phyloP scores from a whole-genome alignment of 164 flowering plant genomes.

The Aristolochia californica region DNA sequence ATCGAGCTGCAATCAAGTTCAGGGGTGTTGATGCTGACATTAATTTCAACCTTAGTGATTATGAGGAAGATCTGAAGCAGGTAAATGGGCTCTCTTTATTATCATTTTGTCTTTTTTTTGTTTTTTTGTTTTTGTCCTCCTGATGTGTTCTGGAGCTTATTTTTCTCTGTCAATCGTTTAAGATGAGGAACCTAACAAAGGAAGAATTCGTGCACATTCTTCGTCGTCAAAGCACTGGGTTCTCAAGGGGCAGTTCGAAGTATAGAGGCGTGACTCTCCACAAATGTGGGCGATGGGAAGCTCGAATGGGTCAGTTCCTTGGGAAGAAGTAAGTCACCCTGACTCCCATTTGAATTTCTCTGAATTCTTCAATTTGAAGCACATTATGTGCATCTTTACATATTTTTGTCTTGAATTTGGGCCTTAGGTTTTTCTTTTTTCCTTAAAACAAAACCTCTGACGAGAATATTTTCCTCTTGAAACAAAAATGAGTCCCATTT shows the following conservation, averaged over 20 bases:
- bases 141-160: too few relatives aligned
- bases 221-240: conserved; percentile 83
- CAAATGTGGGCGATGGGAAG: conserved; percentile 90
- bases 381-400: too few relatives aligned
- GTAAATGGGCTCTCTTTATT: conserved; percentile 17
- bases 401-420: too few relatives aligned
- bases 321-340: conserved; percentile 71
- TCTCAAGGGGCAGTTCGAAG: conserved; percentile 72
- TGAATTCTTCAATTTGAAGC: not conserved
- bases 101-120: not conserved
- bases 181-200: conserved; percentile 69
- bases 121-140: not conserved
- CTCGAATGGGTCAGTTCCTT: conserved; percentile 77
- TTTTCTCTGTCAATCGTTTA: not conserved
- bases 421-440: too few relatives aligned
- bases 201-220: conserved; percentile 84
- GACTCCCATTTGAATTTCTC: not conserved
- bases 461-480: too few relatives aligned
- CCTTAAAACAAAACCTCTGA: too few relatives aligned
- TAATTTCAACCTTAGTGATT: conserved; percentile 61
- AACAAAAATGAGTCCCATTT: too few relatives aligned
- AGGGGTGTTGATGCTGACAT: conserved; percentile 90
- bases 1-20: conserved; percentile 89
- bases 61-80: conserved; percentile 74
- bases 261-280: conserved; percentile 72